These are phyloP conservation scores for Fusarium illudens DNA, from an alignment of 2,329 filamentous ascomycete species.

Conservation along the genomic window DNA sequence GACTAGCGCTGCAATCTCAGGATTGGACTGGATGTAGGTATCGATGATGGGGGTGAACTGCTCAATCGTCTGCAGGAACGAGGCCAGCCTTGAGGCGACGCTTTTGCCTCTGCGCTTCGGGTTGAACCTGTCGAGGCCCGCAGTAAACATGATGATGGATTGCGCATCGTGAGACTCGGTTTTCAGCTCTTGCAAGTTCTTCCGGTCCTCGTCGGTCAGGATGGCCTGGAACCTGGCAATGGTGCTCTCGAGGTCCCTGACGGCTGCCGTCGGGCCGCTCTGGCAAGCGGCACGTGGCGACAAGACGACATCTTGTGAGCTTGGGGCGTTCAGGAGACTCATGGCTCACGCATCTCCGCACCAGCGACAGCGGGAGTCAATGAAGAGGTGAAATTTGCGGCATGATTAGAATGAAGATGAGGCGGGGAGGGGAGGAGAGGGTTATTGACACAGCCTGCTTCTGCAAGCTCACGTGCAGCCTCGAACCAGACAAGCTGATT, in stretches of 20 bases:
- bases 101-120: slow-evolving; percentile 18
- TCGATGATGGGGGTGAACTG: slow-evolving; percentile 23
- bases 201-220: slow-evolving; percentile 16
- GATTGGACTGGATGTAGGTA: slow-evolving; percentile 16
- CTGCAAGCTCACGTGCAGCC: not conserved
- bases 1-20: not conserved
- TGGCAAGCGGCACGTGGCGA: not conserved
- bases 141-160: slow-evolving; percentile 24
- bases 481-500: not conserved
- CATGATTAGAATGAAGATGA: not conserved
- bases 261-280: not conserved
- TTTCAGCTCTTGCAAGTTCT: slow-evolving; percentile 10
- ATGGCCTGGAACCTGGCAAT: slow-evolving; percentile 20
- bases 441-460: not conserved
- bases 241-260: not conserved
- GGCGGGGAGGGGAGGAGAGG: not conserved
- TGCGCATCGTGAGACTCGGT: slow-evolving; percentile 6
- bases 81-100: slow-evolving; percentile 10
- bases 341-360: not conserved
- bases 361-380: not conserved
- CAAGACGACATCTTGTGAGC: not conserved
- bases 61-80: slow-evolving; percentile 23
- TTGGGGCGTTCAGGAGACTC: not conserved
- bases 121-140: slow-evolving; percentile 10
- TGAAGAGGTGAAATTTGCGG: not conserved